Evolutionary conservation across 345 rosid species (phyloP).

Genomic region (Eucalyptus decipiens): DNA sequence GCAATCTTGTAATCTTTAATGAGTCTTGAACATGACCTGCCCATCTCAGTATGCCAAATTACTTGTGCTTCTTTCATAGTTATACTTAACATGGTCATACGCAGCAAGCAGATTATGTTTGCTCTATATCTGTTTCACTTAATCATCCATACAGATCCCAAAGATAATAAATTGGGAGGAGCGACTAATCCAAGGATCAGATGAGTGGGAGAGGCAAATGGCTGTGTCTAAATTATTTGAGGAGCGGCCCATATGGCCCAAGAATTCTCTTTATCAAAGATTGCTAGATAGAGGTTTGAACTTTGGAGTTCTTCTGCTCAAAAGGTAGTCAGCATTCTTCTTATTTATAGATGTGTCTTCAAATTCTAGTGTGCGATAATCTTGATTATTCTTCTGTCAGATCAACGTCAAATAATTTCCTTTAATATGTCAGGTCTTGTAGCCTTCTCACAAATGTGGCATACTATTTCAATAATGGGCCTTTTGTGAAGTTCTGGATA

Average conservation of each 20-base stretch:
- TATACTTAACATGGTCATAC: background rate
- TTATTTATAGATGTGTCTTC: background rate
- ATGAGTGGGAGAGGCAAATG: conserved; percentile 67
- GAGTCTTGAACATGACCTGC: background rate
- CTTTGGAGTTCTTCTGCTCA: conserved; percentile 47
- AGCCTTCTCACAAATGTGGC: conserved; percentile 80
- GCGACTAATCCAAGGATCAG: conserved; percentile 29
- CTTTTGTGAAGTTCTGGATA: conserved; percentile 90
- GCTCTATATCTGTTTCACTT: conserved; percentile 26
- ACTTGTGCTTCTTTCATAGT: background rate
- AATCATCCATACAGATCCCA: conserved; percentile 75
- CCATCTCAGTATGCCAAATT: background rate
- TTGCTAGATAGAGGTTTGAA: conserved; percentile 58
- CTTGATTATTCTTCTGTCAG: background rate
- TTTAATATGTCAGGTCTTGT: conserved; percentile 10
- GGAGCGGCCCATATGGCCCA: conserved; percentile 87
- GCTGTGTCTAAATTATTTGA: conserved; percentile 74
- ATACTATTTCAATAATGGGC: conserved; percentile 88
- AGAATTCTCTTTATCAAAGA: conserved; percentile 51
- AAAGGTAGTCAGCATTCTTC: conserved; percentile 32
- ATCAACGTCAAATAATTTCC: background rate
- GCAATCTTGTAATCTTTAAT: background rate
- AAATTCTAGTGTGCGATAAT: background rate
- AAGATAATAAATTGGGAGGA: conserved; percentile 71
- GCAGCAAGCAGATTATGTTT: background rate